Evolutionary conservation across 2,329 filamentous ascomycete species (phyloP), one percentile per base, ranked within the genome.

Genomic region (Xylariomycetidae sp.): DNA sequence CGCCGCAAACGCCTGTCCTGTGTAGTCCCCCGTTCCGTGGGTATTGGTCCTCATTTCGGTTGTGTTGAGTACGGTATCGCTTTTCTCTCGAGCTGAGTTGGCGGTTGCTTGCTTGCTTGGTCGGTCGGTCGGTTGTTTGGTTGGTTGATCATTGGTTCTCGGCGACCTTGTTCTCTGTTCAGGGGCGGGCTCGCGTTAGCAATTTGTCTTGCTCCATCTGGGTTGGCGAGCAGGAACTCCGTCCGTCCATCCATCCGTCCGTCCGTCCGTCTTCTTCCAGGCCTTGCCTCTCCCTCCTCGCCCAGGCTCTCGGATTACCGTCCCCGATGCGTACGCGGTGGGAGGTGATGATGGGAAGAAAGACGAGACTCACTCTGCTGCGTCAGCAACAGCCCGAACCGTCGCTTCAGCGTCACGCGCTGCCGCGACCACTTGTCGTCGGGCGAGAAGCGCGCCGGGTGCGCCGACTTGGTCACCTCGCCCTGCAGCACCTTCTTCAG

Each of bases 361-460:
- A 7, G 14, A 13, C 6, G 25, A 47, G 32, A 67, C 68, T 44
- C 45, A 75, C 71, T 68, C 59, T 69, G 82, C 72, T 94, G 86
- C 34, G 85, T 92, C 60, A 95, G 68, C 42, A 96, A 77, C 44
- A 95, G 73, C 30, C 82, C 82, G 58, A 94, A 96, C 56, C 92
- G 76, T 70, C 85, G 88, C 81, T 95, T 95, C 54, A 96, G 74
- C 14, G 88, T 93, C 31, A 96, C 88, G 51, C 92, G 80, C 68
- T 96, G 90, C 58, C 87, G 85, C 56, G 88, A 95, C 76, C 93
- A 96, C 74, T 95, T 95, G 74, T 98, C 92, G 67, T 98, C 92
- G 44, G 92, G 92, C 29, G 87, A 95, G 73, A 96, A 98, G 50
- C 92, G 77, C 26, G 92, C 92, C 29, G 92, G 90, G 68, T 96